Evolutionary conservation across 192 early-diverging fungal species (phyloP).

Genomic region (Podila minutissima): DNA sequence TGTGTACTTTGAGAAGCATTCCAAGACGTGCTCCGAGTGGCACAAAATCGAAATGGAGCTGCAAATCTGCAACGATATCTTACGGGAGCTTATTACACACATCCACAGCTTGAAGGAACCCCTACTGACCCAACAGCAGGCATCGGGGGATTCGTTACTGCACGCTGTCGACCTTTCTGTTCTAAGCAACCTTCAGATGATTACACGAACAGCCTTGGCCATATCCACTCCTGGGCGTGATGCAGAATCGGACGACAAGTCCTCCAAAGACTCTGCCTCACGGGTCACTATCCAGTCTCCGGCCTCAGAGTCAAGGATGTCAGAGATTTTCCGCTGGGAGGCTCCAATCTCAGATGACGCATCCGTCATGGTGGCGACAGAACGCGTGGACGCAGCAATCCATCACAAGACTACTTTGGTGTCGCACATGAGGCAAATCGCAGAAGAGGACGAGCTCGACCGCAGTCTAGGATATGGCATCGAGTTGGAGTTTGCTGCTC

Average conservation of each 20-base stretch:
- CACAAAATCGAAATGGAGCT: constrained; percentile 84
- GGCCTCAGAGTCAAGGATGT: constrained; percentile 61
- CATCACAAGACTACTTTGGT: constrained; percentile 45
- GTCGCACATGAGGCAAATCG: constrained; percentile 32
- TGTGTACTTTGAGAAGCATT: constrained; percentile 80
- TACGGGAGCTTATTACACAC: constrained; percentile 66
- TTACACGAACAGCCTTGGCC: constrained; percentile 56
- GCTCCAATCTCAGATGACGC: constrained; percentile 39
- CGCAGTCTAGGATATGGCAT: constrained; percentile 37
- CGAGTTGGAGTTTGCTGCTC: constrained; percentile 25
- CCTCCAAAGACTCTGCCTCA: constrained; percentile 11
- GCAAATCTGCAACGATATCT: constrained; percentile 74
- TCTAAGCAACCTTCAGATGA: constrained; percentile 50
- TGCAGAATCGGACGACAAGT: constrained; percentile 30
- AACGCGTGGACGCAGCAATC: constrained; percentile 37
- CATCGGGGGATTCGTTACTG: constrained; percentile 5
- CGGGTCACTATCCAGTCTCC: constrained; percentile 53
- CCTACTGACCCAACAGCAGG: neutral
- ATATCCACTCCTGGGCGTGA: constrained; percentile 60
- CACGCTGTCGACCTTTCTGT: constrained; percentile 31
- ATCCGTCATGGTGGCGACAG: constrained; percentile 25
- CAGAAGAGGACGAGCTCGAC: constrained; percentile 43
- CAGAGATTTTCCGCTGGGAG: constrained; percentile 59
- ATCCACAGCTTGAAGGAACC: constrained; percentile 47
- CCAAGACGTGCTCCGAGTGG: constrained; percentile 72